Evolutionary conservation across 202 grass and related monocot species (phyloP).

Genomic region (Eragrostis tef): DNA sequence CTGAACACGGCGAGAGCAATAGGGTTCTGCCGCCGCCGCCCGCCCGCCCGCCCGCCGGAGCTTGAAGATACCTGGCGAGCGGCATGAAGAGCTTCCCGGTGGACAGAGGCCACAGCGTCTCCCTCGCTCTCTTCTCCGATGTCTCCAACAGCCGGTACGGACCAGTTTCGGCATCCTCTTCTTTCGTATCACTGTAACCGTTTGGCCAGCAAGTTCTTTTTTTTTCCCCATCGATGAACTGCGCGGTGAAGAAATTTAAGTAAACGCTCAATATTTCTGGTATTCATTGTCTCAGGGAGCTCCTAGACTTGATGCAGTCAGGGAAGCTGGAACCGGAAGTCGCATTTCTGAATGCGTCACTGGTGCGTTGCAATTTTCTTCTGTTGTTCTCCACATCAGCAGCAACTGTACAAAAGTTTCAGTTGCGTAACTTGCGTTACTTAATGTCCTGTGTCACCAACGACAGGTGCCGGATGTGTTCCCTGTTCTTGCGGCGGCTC

Average conservation of each 20-base stretch:
- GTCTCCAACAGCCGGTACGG: conserved; percentile 76
- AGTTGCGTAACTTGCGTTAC: neutral
- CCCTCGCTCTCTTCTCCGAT: conserved; percentile 66
- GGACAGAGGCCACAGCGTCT: conserved; percentile 43
- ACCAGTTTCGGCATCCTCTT: neutral
- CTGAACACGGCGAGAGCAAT: neutral
- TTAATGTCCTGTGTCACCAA: neutral
- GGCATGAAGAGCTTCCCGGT: conserved; percentile 68
- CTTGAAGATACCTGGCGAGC: neutral
- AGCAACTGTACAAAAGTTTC: neutral
- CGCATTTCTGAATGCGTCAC: conserved; percentile 75
- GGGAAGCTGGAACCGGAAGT: conserved; percentile 86
- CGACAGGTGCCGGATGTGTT: conserved; percentile 84
- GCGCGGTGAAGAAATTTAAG: neutral
- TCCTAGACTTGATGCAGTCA: conserved; percentile 79
- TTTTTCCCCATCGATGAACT: neutral
- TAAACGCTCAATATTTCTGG: neutral
- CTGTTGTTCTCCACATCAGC: neutral
- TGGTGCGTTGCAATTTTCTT: conserved; percentile 50
- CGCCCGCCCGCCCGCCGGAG: conserved; percentile 22
- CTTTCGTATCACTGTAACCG: neutral
- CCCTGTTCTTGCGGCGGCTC: conserved; percentile 76
- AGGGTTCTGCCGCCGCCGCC: conserved; percentile 29
- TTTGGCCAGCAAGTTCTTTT: neutral
- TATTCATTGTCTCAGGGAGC: conserved; percentile 53